Conservation (phyloP, 2,329 filamentous ascomycete species). For the Lachnellula hyalina region DNA sequence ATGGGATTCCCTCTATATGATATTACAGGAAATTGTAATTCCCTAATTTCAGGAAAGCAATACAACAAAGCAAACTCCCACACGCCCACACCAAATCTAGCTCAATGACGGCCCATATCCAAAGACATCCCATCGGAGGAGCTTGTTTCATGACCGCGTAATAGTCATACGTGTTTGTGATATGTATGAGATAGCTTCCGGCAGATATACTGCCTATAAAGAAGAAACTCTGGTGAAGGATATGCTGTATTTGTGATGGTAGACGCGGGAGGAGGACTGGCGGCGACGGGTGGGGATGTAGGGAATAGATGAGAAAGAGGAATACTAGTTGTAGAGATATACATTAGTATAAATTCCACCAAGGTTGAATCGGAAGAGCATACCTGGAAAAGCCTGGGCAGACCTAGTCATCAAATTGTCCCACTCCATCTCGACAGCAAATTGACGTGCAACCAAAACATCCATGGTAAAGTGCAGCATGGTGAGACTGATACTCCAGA, state of each 20-base stretch:
- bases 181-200: slow-evolving; percentile 76
- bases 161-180: slow-evolving; percentile 76
- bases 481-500: slow-evolving; percentile 58
- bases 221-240: slow-evolving; percentile 58
- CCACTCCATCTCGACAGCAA: slow-evolving; percentile 63
- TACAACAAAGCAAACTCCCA: slow-evolving; percentile 40
- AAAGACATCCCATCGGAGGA: slow-evolving; percentile 82
- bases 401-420: slow-evolving; percentile 45
- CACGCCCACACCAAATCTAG: slow-evolving; percentile 65
- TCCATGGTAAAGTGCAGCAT: slow-evolving; percentile 76
- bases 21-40: slow-evolving; percentile 24
- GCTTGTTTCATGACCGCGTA: slow-evolving; percentile 87
- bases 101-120: slow-evolving; percentile 92
- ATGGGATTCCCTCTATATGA: slow-evolving; percentile 1
- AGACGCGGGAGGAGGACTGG: slow-evolving; percentile 47
- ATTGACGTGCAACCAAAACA: slow-evolving; percentile 74
- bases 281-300: slow-evolving; percentile 36
- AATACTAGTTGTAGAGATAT: slow-evolving; percentile 31
- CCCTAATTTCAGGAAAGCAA: slow-evolving; percentile 22
- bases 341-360: neutral
- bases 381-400: slow-evolving; percentile 48
- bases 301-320: slow-evolving; percentile 29
- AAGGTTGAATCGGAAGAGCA: slow-evolving; percentile 13
- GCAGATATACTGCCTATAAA: slow-evolving; percentile 52
- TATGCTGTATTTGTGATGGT: slow-evolving; percentile 40